phyloP scores from a whole-genome alignment of 1,139 yeast genomes.

The Geotrichum bryndzae region DNA sequence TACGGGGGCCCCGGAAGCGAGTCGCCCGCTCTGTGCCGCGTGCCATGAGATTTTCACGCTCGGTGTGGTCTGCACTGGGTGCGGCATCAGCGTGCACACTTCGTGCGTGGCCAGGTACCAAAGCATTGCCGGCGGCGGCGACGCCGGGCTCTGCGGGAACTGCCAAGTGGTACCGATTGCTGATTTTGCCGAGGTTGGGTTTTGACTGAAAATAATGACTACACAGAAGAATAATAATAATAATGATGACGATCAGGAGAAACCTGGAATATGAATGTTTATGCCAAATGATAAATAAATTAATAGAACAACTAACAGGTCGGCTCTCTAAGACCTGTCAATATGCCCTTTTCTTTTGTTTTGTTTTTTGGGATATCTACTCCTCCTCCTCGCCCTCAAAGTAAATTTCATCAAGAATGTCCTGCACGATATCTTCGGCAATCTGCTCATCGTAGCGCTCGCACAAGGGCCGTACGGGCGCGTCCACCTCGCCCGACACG shows the following conservation, averaged over 20 bases:
- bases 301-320: background rate
- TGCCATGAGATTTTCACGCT: constrained; percentile 54
- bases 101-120: constrained; percentile 48
- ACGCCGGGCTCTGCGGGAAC: background rate
- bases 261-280: background rate
- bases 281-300: background rate
- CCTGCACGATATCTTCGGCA: constrained; percentile 79
- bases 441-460: constrained; percentile 63
- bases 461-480: constrained; percentile 45
- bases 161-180: constrained; percentile 16
- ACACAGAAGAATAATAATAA: no score
- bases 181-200: constrained; percentile 10
- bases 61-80: constrained; percentile 41
- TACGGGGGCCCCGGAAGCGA: constrained; percentile 36
- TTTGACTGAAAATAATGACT: background rate
- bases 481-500: constrained; percentile 23
- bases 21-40: constrained; percentile 44
- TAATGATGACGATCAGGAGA: background rate
- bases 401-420: constrained; percentile 78
- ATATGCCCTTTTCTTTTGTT: no score
- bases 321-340: background rate
- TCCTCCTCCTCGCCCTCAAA: background rate
- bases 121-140: constrained; percentile 3
- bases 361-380: no score
- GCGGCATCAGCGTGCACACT: constrained; percentile 32